Evolutionary conservation across 1,139 yeast genomes (phyloP).

Genomic region (Sugiyamaella sp.): DNA sequence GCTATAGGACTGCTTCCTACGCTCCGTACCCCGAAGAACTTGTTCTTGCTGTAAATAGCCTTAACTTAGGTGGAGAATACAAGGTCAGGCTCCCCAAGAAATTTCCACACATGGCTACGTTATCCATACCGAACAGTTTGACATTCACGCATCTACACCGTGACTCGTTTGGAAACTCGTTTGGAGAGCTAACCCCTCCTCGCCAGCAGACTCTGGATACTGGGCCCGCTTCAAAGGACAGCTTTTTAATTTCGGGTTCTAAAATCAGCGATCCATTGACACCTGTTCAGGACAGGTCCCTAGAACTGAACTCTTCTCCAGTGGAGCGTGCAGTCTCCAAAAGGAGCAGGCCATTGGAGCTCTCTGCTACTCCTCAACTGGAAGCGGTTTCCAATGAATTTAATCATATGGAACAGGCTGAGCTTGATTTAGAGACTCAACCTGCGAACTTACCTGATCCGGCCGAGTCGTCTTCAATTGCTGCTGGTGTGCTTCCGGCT

Average conservation of each 20-base stretch:
- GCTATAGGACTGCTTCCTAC: slow-evolving; percentile 14
- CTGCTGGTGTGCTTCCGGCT: no score
- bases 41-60: slow-evolving; percentile 22
- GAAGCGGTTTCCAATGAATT: neutral
- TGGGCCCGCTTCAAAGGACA: neutral
- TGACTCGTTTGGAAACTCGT: neutral
- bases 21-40: slow-evolving; percentile 24
- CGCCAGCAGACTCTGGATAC: slow-evolving; percentile 9
- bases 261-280: slow-evolving; percentile 2
- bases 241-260: slow-evolving; percentile 7
- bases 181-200: slow-evolving; percentile 1
- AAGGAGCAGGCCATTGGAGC: slow-evolving; percentile 3
- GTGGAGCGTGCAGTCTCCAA: slow-evolving; percentile 7
- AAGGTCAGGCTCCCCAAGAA: slow-evolving; percentile 20
- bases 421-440: slow-evolving; percentile 7
- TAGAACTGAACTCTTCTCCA: slow-evolving; percentile 10
- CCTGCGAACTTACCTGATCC: slow-evolving; percentile 5
- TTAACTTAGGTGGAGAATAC: slow-evolving; percentile 7
- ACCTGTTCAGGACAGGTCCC: neutral
- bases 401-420: neutral
- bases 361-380: slow-evolving; percentile 10
- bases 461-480: slow-evolving; percentile 2
- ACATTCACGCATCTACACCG: no score
- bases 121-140: no score
- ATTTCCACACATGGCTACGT: slow-evolving; percentile 24